These are phyloP conservation scores for Triticum monococcum DNA, from an alignment of 176 grass and related monocot genomes.

Conservation along the genomic window DNA sequence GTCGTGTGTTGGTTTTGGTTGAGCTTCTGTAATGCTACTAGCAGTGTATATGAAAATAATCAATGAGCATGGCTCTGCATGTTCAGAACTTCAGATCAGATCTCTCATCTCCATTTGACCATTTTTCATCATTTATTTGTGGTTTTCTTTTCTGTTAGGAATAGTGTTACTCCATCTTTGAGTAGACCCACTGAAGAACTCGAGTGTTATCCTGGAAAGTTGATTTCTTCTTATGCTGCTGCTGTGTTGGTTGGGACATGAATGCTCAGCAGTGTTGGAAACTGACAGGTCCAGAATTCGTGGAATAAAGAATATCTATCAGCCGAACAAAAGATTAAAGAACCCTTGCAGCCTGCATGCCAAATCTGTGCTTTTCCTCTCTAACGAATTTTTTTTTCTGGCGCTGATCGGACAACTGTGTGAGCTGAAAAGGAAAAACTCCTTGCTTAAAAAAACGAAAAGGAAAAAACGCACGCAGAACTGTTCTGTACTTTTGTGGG, in stretches of 20 bases:
- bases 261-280: not conserved
- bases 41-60: constrained; percentile 43
- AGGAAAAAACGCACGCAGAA: too few species aligned
- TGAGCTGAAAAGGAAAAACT: too few species aligned
- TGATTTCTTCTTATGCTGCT: not conserved
- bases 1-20: not conserved
- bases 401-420: too few species aligned
- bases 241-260: not conserved
- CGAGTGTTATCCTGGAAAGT: not conserved
- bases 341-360: not conserved
- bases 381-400: too few species aligned
- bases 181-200: too few species aligned
- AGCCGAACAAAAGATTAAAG: not conserved
- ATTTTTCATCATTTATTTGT: not conserved
- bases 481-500: too few species aligned
- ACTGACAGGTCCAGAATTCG: not conserved
- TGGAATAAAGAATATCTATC: not conserved
- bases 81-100: not conserved
- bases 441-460: too few species aligned
- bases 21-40: constrained; percentile 8
- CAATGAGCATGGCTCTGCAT: constrained; percentile 3
- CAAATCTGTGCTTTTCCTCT: too few species aligned
- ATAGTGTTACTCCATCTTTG: too few species aligned
- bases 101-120: not conserved
- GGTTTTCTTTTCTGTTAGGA: not conserved